A percentile compares a stretch with the other conserved stretches of the same genome.
Conservation (phyloP, 1,284 basidiomycete genomes). For the Wolfiporia cocos region DNA sequence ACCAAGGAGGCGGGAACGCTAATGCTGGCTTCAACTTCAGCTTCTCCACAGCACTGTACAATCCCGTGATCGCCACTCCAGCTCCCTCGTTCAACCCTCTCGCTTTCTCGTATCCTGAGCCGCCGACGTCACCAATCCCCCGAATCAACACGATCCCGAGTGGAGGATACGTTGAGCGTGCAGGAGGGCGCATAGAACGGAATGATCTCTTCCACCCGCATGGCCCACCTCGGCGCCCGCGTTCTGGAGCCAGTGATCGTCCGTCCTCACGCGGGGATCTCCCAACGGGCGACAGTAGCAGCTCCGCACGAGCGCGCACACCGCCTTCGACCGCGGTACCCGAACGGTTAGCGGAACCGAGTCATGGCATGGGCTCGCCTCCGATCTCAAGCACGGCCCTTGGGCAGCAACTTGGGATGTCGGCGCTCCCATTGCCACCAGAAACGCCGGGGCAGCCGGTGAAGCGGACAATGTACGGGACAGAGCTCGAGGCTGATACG, state of each 20-base stretch:
- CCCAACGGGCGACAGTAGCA: not conserved
- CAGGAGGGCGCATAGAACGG: conserved; percentile 22
- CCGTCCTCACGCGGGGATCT: not conserved
- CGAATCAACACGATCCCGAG: conserved; percentile 16
- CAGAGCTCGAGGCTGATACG: conserved; percentile 66
- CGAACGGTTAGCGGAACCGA: conserved; percentile 11
- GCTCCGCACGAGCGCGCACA: conserved; percentile 17
- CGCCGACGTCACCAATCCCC: conserved; percentile 66
- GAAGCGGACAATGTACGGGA: conserved; percentile 74
- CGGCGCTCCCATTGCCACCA: conserved; percentile 20
- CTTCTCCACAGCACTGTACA: conserved; percentile 30
- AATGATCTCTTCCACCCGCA: conserved; percentile 25
- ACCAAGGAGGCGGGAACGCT: conserved; percentile 10
- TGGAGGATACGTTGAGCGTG: conserved; percentile 23
- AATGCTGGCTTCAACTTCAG: conserved; percentile 39
- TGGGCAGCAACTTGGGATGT: conserved; percentile 20
- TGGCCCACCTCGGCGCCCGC: conserved; percentile 15
- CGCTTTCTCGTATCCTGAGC: conserved; percentile 55
- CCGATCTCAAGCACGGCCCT: conserved; percentile 21
- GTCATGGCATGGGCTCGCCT: not conserved
- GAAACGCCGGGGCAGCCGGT: conserved; percentile 31
- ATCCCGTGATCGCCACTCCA: too few relatives aligned
- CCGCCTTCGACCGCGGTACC: conserved; percentile 15
- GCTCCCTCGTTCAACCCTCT: too few relatives aligned
- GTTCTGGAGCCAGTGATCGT: conserved; percentile 9